Percentiles rank a stretch among this genome's conserved stretches.
phyloP scores from a whole-genome alignment of 345 rosid genomes.

The Lepidium africanum region DNA sequence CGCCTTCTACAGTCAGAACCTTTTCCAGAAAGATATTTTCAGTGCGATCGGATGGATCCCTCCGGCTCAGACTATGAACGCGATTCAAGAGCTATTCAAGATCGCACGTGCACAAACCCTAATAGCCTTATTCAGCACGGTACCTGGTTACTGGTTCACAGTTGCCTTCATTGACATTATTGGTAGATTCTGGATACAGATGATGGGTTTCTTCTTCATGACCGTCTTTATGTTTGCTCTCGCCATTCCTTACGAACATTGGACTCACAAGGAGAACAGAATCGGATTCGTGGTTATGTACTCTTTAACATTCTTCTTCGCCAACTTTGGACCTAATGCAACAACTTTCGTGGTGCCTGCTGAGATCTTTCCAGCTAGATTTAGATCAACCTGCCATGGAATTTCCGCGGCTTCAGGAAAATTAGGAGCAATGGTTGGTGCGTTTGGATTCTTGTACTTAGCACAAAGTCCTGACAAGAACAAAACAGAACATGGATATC shows the following conservation, averaged over 20 bases:
- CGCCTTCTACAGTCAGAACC: too few relatives aligned
- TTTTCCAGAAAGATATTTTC: too few relatives aligned
- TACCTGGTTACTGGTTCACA: too few relatives aligned
- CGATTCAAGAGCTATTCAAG: too few relatives aligned
- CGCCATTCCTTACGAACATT: conserved; percentile 76
- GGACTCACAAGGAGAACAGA: conserved; percentile 67
- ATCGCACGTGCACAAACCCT: too few relatives aligned
- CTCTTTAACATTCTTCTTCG: conserved; percentile 77
- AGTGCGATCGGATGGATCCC: too few relatives aligned
- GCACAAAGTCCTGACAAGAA: conserved; percentile 63
- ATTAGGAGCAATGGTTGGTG: conserved; percentile 84
- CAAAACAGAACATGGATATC: conserved; percentile 81
- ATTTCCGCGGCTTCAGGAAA: conserved; percentile 86
- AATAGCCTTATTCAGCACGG: too few relatives aligned
- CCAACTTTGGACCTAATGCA: conserved; percentile 87
- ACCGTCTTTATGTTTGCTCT: conserved; percentile 84
- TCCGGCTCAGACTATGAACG: too few relatives aligned
- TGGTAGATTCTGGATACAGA: background rate
- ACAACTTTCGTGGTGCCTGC: conserved; percentile 79
- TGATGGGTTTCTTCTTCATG: conserved; percentile 94
- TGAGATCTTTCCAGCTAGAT: conserved; percentile 83
- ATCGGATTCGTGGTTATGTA: conserved; percentile 69
- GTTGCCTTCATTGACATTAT: too few relatives aligned
- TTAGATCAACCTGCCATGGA: conserved; percentile 86
- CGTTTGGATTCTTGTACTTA: conserved; percentile 76